Conservation (phyloP, 139 green algal species). For the Chlamydomonas applanata region DNA sequence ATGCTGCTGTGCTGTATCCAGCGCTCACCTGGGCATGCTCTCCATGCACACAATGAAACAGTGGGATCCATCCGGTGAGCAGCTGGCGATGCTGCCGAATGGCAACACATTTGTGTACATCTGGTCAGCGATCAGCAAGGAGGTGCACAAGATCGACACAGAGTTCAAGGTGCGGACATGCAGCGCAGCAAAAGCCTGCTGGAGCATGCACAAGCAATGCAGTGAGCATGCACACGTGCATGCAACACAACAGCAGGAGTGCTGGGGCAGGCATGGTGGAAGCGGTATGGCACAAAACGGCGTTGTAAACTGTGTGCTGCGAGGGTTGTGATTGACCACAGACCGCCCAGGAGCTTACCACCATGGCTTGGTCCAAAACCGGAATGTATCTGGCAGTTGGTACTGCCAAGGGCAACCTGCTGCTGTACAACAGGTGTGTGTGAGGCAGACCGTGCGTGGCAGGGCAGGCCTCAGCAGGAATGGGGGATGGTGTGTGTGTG, state of each 20-base stretch:
- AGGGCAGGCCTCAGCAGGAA: neutral
- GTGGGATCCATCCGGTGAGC: conserved; percentile 65
- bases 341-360: conserved; percentile 56
- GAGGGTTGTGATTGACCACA: conserved; percentile 18
- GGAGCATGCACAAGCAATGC: conserved; percentile 14
- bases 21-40: too few relatives aligned
- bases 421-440: conserved; percentile 62
- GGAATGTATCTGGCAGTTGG: conserved; percentile 60
- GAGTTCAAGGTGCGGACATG: conserved; percentile 55
- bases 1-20: too few relatives aligned
- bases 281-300: too few relatives aligned
- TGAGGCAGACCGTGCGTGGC: neutral
- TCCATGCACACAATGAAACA: conserved; percentile 33
- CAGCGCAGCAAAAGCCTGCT: neutral
- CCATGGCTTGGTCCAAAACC: conserved; percentile 52
- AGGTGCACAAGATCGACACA: conserved; percentile 64
- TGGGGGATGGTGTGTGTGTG: too few relatives aligned
- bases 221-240: too few relatives aligned
- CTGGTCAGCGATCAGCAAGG: conserved; percentile 53
- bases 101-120: conserved; percentile 61
- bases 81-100: conserved; percentile 63
- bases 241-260: too few relatives aligned
- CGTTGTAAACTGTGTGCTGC: too few relatives aligned
- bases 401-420: conserved; percentile 67
- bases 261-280: too few relatives aligned